These are phyloP conservation scores for Antrodiella citrinella DNA, from an alignment of 768 basidiomycete genomes.

Conservation along the genomic window DNA sequence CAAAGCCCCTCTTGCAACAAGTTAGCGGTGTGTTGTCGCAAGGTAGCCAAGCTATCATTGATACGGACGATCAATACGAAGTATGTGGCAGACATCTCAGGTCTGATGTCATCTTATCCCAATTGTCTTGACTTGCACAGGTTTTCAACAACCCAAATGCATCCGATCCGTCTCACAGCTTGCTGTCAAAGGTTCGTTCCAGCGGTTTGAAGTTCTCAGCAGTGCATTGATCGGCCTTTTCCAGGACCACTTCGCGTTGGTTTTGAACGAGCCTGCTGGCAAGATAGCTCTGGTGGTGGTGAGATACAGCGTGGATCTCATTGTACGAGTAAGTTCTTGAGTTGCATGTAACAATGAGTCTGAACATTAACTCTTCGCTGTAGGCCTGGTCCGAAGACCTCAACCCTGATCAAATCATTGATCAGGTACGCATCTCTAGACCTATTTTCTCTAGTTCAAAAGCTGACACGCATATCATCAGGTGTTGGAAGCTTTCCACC, in stretches of 20 bases:
- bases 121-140: constrained; percentile 19
- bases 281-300: constrained; percentile 65
- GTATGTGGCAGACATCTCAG: constrained; percentile 18
- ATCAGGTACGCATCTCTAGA: constrained; percentile 29
- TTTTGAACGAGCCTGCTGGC: constrained; percentile 69
- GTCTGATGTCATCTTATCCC: not conserved
- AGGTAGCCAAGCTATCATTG: constrained; percentile 62
- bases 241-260: constrained; percentile 64
- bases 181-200: constrained; percentile 53
- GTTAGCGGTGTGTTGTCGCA: constrained; percentile 49
- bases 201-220: not conserved
- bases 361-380: not conserved
- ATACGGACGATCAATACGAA: constrained; percentile 61
- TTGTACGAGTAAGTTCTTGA: constrained; percentile 36
- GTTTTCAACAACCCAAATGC: constrained; percentile 62
- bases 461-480: too few relatives aligned
- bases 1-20: constrained; percentile 52
- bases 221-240: not conserved
- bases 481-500: constrained; percentile 63
- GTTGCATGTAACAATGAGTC: not conserved
- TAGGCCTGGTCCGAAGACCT: constrained; percentile 44
- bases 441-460: not conserved
- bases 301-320: constrained; percentile 47
- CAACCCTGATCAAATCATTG: constrained; percentile 37
- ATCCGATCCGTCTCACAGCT: constrained; percentile 66